Evolutionary conservation across 164 flowering plant genomes (phyloP), one percentile per base, ranked within the genome.

Genomic region (Cinnamomum chago): DNA sequence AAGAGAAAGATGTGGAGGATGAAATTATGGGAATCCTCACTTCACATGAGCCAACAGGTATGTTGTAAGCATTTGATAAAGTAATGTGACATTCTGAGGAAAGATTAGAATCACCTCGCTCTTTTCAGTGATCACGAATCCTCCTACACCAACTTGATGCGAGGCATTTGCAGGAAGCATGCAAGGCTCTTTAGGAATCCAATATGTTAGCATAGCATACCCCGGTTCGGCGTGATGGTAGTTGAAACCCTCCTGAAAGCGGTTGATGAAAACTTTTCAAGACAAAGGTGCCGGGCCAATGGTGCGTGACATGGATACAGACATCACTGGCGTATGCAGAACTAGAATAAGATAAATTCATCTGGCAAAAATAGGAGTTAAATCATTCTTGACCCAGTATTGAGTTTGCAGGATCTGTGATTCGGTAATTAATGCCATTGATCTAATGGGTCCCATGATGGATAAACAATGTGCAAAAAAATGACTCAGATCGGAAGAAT

Each of bases 221-320:
- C 87, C 89, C 2, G 89, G 84, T 76, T 89, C 91, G 7, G 93
- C 90, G 58, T 89, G 90, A 76, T 89, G 91, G 72, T 82, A 89
- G 17, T 67, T 70, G 69, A 89, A 89, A 17, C 93, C 93, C 74
- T 88, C 93, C 93, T 89, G 82, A 50, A 69, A 9, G 60, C 18
- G 28, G 18, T n/a, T 47, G 60, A 47, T 5, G 10, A 7, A 68
- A 68, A 40, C 52, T 0, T 15, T 52, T 55, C 4, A 55, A 68
- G 28, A 67, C 47, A 40, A 47, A 18, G 20, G 28, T 47, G 71
- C 28, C 7, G 55, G 47, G 25, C 27, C 24, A 5, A 24, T 68
- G 9, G 27, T 1, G n/a, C 1, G 11, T 20, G 11, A 60, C n/a
- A 60, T n/a, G 64, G 23, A 60, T 18, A 17, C 23, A 17, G 1